Base-by-base conservation (phyloP, 2,329 filamentous ascomycete species). In the Aureobasidium sp. region DNA sequence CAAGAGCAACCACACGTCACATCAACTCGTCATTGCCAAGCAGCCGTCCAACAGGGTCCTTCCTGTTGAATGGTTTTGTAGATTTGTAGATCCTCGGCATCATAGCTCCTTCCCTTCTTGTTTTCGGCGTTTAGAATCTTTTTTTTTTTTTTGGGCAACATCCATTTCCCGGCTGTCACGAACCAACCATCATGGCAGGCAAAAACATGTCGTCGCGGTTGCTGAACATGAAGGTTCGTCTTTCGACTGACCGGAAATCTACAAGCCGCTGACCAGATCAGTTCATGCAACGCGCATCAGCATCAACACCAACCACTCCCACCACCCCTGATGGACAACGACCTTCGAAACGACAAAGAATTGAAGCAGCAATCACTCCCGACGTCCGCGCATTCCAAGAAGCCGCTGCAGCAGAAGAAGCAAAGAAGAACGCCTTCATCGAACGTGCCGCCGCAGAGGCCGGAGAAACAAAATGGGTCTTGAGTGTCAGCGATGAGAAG, bases 401-500 rank as follows among this genome's bases (percentile, higher is more conserved):
- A 3, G 83, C 84, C 2, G 66, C 86, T 12, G 79, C 81, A 5
- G 79, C 80, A 29, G 83, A 87, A 62, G 85, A 89, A 66, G 75
- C 76, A 47, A 84, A 82, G 61, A 78, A 81, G 7, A 51, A 45
- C 17, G 66, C 69, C 48, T 70, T 68, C 12, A 55, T 88, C 11
- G 79, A 83, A 56, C 78, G 77, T 60, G 80, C 82, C 56, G 80
- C 81, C 7, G 76, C 78, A 16, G 77, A 80, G 57, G 70, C 79
- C 38, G 81, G 83, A 49, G 87, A 90, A 66, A 85, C 84, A 16
- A 83, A 84, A 65, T 91, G 87, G 87, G 84, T 87, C 16, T 71
- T 90, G 53, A 82, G 81, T 56, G 76, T 80, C 49, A 71, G 73
- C 42, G 69, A 75, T 50, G 62, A 60, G 60, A 52, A 56, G 68